Conservation (phyloP, 257 asterid genomes). For the Cordia subcordata region DNA sequence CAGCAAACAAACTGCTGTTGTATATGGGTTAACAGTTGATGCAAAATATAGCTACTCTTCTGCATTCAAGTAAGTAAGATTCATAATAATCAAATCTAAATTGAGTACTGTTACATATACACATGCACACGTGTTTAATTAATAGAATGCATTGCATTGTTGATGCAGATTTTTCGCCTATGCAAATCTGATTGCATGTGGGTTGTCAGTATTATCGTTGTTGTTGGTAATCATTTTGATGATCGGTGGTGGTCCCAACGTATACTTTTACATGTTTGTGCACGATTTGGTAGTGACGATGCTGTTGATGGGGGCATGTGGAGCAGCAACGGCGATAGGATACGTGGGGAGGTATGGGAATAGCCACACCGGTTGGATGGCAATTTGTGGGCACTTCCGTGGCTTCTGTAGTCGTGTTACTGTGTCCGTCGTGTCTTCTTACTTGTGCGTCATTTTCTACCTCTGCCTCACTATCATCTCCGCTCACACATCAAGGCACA, state of each 20-base stretch:
- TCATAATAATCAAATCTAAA: no score
- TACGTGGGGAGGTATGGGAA: constrained; percentile 55
- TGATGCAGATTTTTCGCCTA: constrained; percentile 51
- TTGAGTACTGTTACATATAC: no score
- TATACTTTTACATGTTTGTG: constrained; percentile 46
- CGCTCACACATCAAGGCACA: constrained; percentile 31
- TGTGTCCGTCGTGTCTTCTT: constrained; percentile 22
- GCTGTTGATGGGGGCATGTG: constrained; percentile 39
- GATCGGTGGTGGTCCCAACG: constrained; percentile 24
- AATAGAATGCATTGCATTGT: no score
- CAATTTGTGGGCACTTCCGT: constrained; percentile 38
- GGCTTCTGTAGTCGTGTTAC: constrained; percentile 37
- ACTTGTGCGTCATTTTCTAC: constrained; percentile 23
- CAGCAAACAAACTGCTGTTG: constrained; percentile 34
- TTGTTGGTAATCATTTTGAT: constrained; percentile 18
- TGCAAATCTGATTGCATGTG: constrained; percentile 46
- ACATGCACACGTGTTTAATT: no score
- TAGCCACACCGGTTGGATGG: constrained; percentile 50
- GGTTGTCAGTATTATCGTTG: constrained; percentile 30
- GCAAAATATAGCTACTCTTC: constrained; percentile 63
- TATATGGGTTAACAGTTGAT: constrained; percentile 33
- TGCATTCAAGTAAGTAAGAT: constrained; percentile 33
- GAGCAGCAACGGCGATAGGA: constrained; percentile 55
- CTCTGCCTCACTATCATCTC: constrained; percentile 34
- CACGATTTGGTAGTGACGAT: constrained; percentile 62